Conservation (phyloP, 73 alveolate genomes). For the Paramecium primaurelia region DNA sequence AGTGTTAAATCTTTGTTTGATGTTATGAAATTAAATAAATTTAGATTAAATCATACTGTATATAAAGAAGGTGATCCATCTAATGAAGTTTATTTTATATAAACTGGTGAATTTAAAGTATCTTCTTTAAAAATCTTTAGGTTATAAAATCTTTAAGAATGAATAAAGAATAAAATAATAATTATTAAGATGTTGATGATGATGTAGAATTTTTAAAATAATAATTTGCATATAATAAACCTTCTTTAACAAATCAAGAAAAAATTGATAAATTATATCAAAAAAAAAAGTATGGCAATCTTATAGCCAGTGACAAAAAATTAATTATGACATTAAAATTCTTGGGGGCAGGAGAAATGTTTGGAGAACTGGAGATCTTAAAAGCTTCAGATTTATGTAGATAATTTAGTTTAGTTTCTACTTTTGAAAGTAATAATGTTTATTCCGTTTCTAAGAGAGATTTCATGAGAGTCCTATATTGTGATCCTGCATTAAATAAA, state of each 20-base stretch:
- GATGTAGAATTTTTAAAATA: slow-evolving; percentile 20
- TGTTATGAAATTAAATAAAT: background rate
- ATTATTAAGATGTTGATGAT: background rate
- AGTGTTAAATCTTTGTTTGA: background rate
- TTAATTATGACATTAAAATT: background rate
- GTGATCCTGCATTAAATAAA: background rate
- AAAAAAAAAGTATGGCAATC: slow-evolving; percentile 29
- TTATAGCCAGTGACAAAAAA: background rate
- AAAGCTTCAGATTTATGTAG: background rate
- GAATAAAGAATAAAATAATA: background rate
- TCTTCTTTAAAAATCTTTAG: background rate
- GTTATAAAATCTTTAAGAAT: slow-evolving; percentile 13
- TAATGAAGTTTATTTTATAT: slow-evolving; percentile 12
- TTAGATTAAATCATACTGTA: slow-evolving; percentile 10
- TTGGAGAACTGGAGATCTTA: slow-evolving; percentile 39
- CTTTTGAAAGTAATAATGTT: background rate
- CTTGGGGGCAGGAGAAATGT: slow-evolving; percentile 48
- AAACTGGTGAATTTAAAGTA: slow-evolving; percentile 44
- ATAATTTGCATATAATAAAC: background rate
- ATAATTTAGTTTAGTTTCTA: slow-evolving; percentile 2
- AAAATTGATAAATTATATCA: slow-evolving; percentile 14
- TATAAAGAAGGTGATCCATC: slow-evolving; percentile 46
- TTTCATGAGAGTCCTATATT: slow-evolving; percentile 22
- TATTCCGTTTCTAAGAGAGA: slow-evolving; percentile 25
- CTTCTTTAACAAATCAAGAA: background rate